Evolutionary conservation across 192 early-diverging fungal species (phyloP), one percentile per base, ranked within the genome.

Genomic region (Chytriomyces confervae): DNA sequence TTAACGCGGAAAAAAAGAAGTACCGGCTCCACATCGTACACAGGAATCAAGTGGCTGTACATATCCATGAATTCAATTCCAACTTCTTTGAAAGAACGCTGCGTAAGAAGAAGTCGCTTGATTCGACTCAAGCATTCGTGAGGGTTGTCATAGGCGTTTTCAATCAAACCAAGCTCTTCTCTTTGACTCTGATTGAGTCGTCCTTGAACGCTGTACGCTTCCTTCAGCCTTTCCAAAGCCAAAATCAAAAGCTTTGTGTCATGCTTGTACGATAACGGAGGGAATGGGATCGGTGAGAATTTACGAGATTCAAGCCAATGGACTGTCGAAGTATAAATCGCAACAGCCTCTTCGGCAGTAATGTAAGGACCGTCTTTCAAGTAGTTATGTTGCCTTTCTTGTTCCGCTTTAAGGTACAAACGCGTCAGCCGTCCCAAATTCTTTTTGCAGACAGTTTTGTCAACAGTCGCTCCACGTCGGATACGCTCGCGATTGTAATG

Each of bases 1-100:
- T 7, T 4, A 75, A 9, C 36, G 36, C 6, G 49, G 47, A 48
- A 62, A 79, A 79, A 0, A 61, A 61, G 61, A 72, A 65, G 64
- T 29, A 81, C 80, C 11, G 97, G 96, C 79, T 98, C 97, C 6
- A 99, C 90, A 81, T 96, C 95, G 82, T 95, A 98, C 8, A 99
- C 97, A 20, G 97, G 97, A 72, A 98, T 93, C 82, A 99, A 84
- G 75, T 99, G 95, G 76, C 91, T 93, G 84, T 97, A 99, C 75
- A 95, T 87, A 87, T 99, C 97, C 96, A 99, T 98, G 75, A 99
- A 99, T 85, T 99, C 96, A 78, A 99, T 97, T 13, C 96, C 96
- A 13, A 99, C 96, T 87, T 99, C 96, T 84, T 98, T 98, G 88
- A 99, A 99, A 1, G 97, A 96, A 68, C 97, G 91, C 83, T 98